Percentiles rank a stretch among this genome's conserved stretches.
Conservation (phyloP, 164 flowering plant species). For the Tetracentron sinense region DNA sequence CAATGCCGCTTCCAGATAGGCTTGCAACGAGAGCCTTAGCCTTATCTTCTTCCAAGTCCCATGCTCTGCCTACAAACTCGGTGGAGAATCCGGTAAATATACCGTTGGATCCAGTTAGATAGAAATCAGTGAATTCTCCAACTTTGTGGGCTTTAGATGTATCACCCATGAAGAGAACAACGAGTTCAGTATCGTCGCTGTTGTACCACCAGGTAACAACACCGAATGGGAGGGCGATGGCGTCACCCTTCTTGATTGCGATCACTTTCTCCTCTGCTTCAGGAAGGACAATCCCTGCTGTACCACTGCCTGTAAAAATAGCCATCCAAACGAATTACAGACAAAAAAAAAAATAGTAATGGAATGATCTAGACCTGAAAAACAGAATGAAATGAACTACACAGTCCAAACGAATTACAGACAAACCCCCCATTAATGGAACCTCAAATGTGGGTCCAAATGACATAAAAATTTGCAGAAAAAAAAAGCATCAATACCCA, state of each 20-base stretch:
- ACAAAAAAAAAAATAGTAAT: neutral
- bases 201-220: constrained; percentile 69
- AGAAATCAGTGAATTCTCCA: constrained; percentile 58
- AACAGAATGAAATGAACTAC: neutral
- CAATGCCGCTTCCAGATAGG: constrained; percentile 42
- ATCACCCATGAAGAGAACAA: constrained; percentile 57
- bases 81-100: constrained; percentile 61
- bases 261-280: constrained; percentile 58
- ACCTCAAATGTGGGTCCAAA: too few species aligned
- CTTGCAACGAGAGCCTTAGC: constrained; percentile 42
- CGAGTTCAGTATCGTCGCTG: constrained; percentile 51
- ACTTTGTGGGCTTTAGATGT: constrained; percentile 49
- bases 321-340: too few species aligned
- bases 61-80: constrained; percentile 55
- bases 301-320: constrained; percentile 29
- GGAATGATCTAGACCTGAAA: neutral
- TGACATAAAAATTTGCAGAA: too few species aligned
- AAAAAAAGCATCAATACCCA: too few species aligned
- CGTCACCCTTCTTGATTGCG: constrained; percentile 61
- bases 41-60: constrained; percentile 39
- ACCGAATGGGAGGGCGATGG: constrained; percentile 64
- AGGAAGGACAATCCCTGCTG: constrained; percentile 58
- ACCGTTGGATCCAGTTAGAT: constrained; percentile 48
- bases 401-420: too few species aligned
- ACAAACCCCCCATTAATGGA: too few species aligned